phyloP scores from a whole-genome alignment of 192 early-diverging fungal species.

The Mortierella antarctica region DNA sequence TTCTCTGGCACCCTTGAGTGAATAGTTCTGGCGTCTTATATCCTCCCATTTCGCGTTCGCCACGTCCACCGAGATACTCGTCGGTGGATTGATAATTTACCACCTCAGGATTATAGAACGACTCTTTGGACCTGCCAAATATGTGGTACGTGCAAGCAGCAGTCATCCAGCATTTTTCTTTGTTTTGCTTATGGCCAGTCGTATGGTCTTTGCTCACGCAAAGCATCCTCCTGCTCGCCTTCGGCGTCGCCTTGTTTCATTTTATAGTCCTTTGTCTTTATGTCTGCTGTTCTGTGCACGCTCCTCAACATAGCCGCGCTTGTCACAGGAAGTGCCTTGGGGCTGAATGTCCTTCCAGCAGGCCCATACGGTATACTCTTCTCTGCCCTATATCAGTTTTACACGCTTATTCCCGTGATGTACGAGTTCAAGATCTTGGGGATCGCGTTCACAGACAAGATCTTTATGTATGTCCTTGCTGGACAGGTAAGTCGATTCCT shows the following conservation, averaged over 20 bases:
- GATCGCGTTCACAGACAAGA: slow-evolving; percentile 60
- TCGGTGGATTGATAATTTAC: slow-evolving; percentile 69
- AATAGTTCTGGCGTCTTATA: slow-evolving; percentile 72
- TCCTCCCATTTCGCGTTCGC: slow-evolving; percentile 65
- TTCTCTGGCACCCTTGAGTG: background rate
- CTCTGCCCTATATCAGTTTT: slow-evolving; percentile 67
- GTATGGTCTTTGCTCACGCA: background rate
- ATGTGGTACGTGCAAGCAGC: slow-evolving; percentile 55
- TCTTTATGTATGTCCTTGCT: slow-evolving; percentile 59
- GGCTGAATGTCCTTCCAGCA: slow-evolving; percentile 60
- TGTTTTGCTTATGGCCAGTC: background rate
- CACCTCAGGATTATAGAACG: slow-evolving; percentile 69
- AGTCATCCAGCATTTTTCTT: slow-evolving; percentile 1
- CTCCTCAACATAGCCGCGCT: slow-evolving; percentile 65
- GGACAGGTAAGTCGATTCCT: slow-evolving; percentile 50
- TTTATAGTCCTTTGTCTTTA: slow-evolving; percentile 62
- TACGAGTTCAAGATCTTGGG: slow-evolving; percentile 67
- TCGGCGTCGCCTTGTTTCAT: background rate
- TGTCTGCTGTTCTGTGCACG: slow-evolving; percentile 59
- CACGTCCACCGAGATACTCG: slow-evolving; percentile 67
- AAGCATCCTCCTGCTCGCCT: too few species aligned
- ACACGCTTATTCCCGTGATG: slow-evolving; percentile 60
- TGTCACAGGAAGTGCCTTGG: slow-evolving; percentile 54
- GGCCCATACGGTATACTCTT: slow-evolving; percentile 72
- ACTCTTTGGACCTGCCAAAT: slow-evolving; percentile 71